A percentile compares a stretch with the other conserved stretches of the same genome.
Evolutionary conservation across 495 filamentous ascomycete species (phyloP).

Genomic region (Ramalina intermedia): DNA sequence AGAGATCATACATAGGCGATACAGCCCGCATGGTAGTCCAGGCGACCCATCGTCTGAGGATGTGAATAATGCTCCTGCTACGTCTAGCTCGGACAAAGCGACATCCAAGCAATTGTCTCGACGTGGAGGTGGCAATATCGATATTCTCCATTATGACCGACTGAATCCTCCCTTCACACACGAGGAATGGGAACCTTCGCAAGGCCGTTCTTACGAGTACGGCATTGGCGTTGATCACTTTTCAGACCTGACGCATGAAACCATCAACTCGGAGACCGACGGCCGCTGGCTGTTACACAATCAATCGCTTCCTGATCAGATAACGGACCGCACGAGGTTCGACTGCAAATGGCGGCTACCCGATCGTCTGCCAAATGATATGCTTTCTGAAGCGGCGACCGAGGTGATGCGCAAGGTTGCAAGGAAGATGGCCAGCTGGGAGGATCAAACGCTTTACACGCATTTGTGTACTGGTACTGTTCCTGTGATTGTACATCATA

Average conservation of each 20-base stretch:
- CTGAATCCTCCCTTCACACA: neutral
- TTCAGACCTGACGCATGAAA: conserved; percentile 1
- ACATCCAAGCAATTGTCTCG: no score
- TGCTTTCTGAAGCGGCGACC: no score
- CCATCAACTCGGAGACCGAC: conserved; percentile 1
- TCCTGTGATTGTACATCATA: conserved; percentile 4
- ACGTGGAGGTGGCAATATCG: neutral
- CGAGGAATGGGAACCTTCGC: neutral
- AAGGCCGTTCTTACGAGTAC: neutral
- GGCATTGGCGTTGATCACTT: conserved; percentile 4
- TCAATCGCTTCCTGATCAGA: neutral
- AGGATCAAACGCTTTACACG: neutral
- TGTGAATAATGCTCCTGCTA: no score
- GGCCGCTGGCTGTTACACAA: conserved; percentile 1
- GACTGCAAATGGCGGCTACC: conserved; percentile 1
- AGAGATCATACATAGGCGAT: neutral
- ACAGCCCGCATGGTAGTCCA: neutral
- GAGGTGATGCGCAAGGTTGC: no score
- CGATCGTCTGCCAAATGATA: no score
- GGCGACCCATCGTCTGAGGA: no score
- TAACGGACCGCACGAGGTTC: neutral
- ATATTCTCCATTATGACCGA: neutral
- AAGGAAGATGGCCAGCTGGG: no score
- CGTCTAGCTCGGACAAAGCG: no score
- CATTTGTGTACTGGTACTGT: conserved; percentile 1